phyloP scores from a whole-genome alignment of 305 asterid genomes.

The Fraxinus nigra region DNA sequence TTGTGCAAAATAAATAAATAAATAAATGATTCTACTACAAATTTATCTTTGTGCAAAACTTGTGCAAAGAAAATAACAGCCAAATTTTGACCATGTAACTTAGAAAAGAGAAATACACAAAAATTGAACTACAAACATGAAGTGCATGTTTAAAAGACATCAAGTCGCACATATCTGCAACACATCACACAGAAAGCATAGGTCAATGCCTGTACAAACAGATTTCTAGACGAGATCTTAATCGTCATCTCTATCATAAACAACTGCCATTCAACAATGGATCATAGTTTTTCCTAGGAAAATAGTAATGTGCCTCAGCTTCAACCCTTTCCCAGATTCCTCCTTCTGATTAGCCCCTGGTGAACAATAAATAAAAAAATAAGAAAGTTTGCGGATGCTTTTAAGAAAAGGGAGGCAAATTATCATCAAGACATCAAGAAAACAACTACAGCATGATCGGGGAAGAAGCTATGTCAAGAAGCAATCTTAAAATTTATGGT shows the following conservation, averaged over 20 bases:
- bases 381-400: not conserved
- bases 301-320: not conserved
- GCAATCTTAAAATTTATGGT: not conserved
- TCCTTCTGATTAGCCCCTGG: not conserved
- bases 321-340: not conserved
- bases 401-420: not conserved
- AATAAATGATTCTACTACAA: not conserved
- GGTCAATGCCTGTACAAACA: not conserved
- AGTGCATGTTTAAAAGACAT: not conserved
- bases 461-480: not conserved
- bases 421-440: not conserved
- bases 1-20: not conserved
- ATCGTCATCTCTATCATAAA: not conserved
- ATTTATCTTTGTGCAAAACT: not conserved
- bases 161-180: not conserved
- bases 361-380: not conserved
- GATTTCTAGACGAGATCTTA: not conserved
- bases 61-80: not conserved
- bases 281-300: not conserved
- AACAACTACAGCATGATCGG: not conserved
- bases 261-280: not conserved
- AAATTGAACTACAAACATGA: not conserved
- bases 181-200: not conserved
- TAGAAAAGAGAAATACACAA: not conserved
- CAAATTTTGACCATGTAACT: not conserved